A percentile compares a stretch with the other conserved stretches of the same genome.
phyloP scores from a whole-genome alignment of 306 rosid species.

The Clitoria ternatea region DNA sequence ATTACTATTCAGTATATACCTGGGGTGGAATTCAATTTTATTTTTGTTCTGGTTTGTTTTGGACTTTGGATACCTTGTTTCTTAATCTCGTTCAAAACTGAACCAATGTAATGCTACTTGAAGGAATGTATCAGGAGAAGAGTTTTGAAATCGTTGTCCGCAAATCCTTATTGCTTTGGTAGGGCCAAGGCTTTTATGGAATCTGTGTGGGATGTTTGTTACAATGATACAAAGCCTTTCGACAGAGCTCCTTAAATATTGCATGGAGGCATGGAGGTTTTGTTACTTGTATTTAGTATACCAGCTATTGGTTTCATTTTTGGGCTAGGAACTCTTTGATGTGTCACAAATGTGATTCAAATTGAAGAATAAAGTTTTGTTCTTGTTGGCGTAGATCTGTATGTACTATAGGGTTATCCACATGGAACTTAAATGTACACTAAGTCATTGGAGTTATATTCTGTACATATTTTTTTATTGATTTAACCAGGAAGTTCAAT shows the following conservation, averaged over 20 bases:
- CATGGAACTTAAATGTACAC: not conserved
- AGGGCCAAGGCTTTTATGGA: slow-evolving; percentile 82
- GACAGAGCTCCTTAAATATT: slow-evolving; percentile 65
- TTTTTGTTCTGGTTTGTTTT: not conserved
- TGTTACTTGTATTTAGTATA: slow-evolving; percentile 1
- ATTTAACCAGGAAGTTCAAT: not conserved
- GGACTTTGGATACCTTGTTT: slow-evolving; percentile 3
- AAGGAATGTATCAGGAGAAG: slow-evolving; percentile 88
- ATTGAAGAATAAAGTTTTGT: not conserved
- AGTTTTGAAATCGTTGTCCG: slow-evolving; percentile 58
- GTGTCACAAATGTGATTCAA: slow-evolving; percentile 7
- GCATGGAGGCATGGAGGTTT: no score
- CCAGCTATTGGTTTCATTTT: slow-evolving; percentile 20
- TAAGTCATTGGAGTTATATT: not conserved
- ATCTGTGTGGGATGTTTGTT: slow-evolving; percentile 88
- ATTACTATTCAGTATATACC: not conserved
- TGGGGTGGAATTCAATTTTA: not conserved
- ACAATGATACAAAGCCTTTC: slow-evolving; percentile 77
- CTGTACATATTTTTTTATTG: not conserved
- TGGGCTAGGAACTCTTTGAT: not conserved
- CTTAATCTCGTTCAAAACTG: not conserved
- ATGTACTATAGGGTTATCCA: not conserved
- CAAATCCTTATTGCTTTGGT: slow-evolving; percentile 60
- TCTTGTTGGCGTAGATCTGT: not conserved
- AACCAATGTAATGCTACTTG: slow-evolving; percentile 31